Evolutionary conservation across 805 yeast genomes (phyloP).

Genomic region (Candida chauliodis): DNA sequence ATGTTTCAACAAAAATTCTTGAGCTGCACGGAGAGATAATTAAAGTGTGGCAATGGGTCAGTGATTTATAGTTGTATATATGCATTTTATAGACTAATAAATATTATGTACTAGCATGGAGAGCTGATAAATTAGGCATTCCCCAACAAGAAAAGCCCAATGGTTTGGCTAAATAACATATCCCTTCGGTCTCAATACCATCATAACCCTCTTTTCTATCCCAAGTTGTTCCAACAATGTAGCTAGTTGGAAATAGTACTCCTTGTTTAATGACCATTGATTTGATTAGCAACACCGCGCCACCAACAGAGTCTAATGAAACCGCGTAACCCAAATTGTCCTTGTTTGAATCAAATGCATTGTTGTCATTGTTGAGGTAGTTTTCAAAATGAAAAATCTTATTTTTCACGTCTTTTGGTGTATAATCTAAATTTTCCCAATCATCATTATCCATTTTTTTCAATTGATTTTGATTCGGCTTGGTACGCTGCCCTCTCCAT

Average conservation of each 20-base stretch:
- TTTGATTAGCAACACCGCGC: constrained; percentile 45
- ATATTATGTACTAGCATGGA: constrained; percentile 21
- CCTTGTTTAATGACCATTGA: constrained; percentile 45
- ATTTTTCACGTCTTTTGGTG: constrained; percentile 27
- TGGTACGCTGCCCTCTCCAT: constrained; percentile 37
- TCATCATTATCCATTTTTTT: constrained; percentile 23
- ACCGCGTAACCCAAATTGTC: constrained; percentile 14
- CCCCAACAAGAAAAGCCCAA: constrained; percentile 49
- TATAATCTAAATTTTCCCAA: constrained; percentile 30
- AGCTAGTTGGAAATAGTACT: constrained; percentile 42
- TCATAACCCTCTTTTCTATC: constrained; percentile 46
- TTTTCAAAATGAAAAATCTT: constrained; percentile 28
- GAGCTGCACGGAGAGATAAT: constrained; percentile 86
- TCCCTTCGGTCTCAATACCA: constrained; percentile 53
- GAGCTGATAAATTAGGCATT: constrained; percentile 44
- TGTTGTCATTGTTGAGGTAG: constrained; percentile 13
- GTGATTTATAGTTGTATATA: constrained; percentile 17
- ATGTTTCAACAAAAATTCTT: constrained; percentile 55
- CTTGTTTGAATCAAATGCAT: constrained; percentile 8
- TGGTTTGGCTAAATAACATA: constrained; percentile 44
- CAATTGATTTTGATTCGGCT: constrained; percentile 26
- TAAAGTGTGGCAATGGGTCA: constrained; percentile 86
- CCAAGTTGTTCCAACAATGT: constrained; percentile 47
- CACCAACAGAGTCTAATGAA: constrained; percentile 49
- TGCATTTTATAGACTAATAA: neutral